phyloP scores from a whole-genome alignment of 805 yeast genomes.

The Wickerhamiella kazuoi region DNA sequence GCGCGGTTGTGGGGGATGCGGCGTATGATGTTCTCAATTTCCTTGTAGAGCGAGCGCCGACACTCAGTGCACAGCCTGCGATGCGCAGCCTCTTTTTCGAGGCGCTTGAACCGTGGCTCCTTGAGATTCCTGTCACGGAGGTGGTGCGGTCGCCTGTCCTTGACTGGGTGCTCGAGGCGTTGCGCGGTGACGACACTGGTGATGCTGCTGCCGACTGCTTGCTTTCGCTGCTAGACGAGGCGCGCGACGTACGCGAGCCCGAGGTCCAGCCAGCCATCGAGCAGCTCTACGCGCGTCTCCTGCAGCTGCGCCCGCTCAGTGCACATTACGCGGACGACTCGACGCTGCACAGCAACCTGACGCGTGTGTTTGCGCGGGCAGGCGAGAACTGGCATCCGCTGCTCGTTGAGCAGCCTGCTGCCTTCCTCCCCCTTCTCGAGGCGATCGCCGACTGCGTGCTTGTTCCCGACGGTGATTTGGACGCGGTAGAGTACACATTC shows the following conservation, averaged over 20 bases:
- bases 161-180: conserved; percentile 45
- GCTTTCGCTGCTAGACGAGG: conserved; percentile 64
- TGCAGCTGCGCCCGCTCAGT: conserved; percentile 21
- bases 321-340: conserved; percentile 8
- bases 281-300: conserved; percentile 50
- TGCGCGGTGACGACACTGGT: conserved; percentile 43
- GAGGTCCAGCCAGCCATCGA: conserved; percentile 33
- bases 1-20: conserved; percentile 44
- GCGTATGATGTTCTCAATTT: conserved; percentile 51
- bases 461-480: conserved; percentile 58
- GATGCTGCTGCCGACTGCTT: conserved; percentile 78
- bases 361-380: conserved; percentile 65
- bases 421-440: conserved; percentile 56
- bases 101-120: conserved; percentile 80
- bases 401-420: conserved; percentile 52
- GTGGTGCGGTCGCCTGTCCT: conserved; percentile 52
- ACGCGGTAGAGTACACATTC: conserved; percentile 76
- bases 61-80: conserved; percentile 22
- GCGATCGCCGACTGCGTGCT: conserved; percentile 54
- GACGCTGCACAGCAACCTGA: conserved; percentile 13
- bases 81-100: conserved; percentile 35
- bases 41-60: conserved; percentile 28
- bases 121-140: conserved; percentile 59
- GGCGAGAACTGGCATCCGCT: conserved; percentile 91
- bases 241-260: conserved; percentile 41